A percentile compares a stretch with the other conserved stretches of the same genome.
Conservation (phyloP, 2,329 filamentous ascomycete genomes). For the Biscogniauxia mediterranea region DNA sequence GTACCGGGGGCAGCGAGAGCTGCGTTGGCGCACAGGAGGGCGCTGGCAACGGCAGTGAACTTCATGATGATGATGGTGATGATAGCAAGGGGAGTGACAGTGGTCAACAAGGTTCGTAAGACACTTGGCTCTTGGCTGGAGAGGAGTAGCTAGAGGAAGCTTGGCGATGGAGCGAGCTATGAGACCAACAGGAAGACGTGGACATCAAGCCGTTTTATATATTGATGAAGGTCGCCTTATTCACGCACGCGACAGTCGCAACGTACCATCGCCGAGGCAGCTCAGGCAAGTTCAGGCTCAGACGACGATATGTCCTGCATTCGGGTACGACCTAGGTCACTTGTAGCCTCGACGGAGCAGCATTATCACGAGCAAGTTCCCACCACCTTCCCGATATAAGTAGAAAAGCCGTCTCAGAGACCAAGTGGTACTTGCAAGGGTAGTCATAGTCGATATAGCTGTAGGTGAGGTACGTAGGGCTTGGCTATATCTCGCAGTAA, state of each 20-base stretch:
- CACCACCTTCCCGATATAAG: not conserved
- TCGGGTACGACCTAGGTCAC: not conserved
- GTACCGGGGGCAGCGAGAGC: conserved; percentile 46
- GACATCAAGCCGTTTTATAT: not conserved
- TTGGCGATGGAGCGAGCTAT: not conserved
- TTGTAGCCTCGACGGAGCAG: not conserved
- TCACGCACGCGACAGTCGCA: not conserved
- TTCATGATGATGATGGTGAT: conserved; percentile 44
- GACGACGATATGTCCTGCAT: not conserved
- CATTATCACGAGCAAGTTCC: not conserved
- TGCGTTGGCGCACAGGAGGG: conserved; percentile 39
- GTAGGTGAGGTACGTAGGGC: not conserved
- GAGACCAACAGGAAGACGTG: not conserved
- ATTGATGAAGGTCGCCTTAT: not conserved
- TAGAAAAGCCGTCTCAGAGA: not conserved
- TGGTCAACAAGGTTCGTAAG: not conserved
- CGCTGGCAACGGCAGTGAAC: conserved; percentile 38
- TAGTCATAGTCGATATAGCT: not conserved
- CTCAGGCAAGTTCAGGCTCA: not conserved
- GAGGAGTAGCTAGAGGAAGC: not conserved
- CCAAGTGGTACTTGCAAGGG: not conserved
- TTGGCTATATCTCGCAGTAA: not conserved
- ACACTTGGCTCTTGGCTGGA: not conserved
- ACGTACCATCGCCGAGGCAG: not conserved
- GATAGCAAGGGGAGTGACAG: not conserved